These are phyloP conservation scores for Talaromyces thailandensis DNA, from an alignment of 495 filamentous ascomycete genomes.

Conservation along the genomic window DNA sequence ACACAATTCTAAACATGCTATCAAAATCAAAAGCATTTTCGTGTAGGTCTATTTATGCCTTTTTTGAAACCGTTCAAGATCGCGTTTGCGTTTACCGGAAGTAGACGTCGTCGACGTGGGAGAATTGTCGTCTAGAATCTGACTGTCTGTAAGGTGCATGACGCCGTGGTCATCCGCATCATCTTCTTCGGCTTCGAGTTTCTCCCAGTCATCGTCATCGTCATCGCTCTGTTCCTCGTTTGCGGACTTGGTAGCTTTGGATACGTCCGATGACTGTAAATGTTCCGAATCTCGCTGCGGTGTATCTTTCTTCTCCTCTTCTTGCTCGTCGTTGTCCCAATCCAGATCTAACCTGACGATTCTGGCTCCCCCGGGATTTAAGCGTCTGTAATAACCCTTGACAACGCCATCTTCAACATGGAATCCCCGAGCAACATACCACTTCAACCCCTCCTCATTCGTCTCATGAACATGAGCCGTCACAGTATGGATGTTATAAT, in stretches of 20 bases:
- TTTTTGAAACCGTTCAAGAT: conserved; percentile 14
- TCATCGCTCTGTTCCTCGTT: conserved; percentile 7
- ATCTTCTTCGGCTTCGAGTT: conserved; percentile 32
- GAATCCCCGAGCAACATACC: conserved; percentile 84
- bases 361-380: conserved; percentile 73
- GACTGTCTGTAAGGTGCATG: conserved; percentile 22
- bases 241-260: neutral
- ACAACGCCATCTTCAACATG: conserved; percentile 45
- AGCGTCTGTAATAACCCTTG: conserved; percentile 73
- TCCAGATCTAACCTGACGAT: conserved; percentile 50
- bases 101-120: neutral
- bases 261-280: neutral
- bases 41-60: neutral
- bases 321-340: conserved; percentile 15
- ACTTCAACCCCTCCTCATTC: conserved; percentile 75
- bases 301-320: neutral
- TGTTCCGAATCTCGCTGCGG: neutral
- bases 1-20: conserved; percentile 2
- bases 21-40: neutral
- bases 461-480: conserved; percentile 94
- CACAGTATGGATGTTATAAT: conserved; percentile 43
- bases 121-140: conserved; percentile 13
- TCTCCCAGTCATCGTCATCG: conserved; percentile 38
- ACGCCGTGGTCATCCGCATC: conserved; percentile 29
- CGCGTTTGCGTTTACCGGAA: conserved; percentile 28